phyloP scores from a whole-genome alignment of 768 basidiomycete genomes.

The Tulasnella sp. region DNA sequence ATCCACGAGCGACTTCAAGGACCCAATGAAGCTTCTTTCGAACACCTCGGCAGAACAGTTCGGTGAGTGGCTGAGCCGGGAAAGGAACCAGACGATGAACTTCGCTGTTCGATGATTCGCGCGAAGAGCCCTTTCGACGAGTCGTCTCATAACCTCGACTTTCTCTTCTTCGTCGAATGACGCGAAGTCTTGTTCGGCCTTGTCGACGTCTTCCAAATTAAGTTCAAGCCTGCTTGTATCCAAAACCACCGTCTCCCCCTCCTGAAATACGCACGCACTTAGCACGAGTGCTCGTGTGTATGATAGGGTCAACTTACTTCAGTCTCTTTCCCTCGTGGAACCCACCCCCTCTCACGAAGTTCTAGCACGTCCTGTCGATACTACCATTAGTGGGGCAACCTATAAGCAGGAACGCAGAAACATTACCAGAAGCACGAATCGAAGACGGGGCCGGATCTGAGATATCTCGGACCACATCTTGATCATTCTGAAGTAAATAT shows the following conservation, averaged over 20 bases:
- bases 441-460: slow-evolving; percentile 4
- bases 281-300: background rate
- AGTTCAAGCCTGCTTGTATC: background rate
- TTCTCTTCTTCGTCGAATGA: background rate
- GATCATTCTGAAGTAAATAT: slow-evolving; percentile 5
- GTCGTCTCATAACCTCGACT: background rate
- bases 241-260: background rate
- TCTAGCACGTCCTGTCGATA: background rate
- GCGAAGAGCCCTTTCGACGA: background rate
- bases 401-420: background rate
- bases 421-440: background rate
- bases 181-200: background rate
- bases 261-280: background rate
- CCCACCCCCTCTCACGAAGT: slow-evolving; percentile 12
- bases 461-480: background rate
- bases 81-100: slow-evolving; percentile 9
- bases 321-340: slow-evolving; percentile 1
- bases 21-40: background rate
- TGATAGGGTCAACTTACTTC: background rate
- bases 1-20: background rate
- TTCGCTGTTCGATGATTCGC: background rate
- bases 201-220: background rate
- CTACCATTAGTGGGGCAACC: background rate
- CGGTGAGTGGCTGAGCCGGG: background rate
- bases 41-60: background rate